Evolutionary conservation across 257 asterid species (phyloP).

Genomic region (Agastache rugosa): DNA sequence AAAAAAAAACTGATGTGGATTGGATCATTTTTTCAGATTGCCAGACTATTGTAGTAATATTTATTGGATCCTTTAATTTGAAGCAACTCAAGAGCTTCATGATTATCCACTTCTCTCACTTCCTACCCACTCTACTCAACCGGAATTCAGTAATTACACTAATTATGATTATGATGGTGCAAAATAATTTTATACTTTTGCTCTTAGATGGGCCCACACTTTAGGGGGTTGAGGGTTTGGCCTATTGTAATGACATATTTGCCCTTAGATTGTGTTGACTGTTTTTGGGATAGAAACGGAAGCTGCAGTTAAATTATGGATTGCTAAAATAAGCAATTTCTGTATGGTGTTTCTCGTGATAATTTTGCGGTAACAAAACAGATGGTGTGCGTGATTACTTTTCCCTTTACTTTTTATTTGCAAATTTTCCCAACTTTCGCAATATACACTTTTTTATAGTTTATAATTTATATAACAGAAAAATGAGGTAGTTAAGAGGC

Average conservation of each 20-base stretch:
- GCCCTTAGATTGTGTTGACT: too few relatives aligned
- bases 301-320: background rate
- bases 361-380: background rate
- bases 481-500: too few relatives aligned
- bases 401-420: too few relatives aligned
- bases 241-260: too few relatives aligned
- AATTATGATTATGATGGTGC: background rate
- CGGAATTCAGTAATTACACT: background rate
- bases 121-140: conserved; percentile 27
- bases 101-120: conserved; percentile 15
- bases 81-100: conserved; percentile 30
- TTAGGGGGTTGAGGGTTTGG: too few relatives aligned
- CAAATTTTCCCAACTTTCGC: too few relatives aligned
- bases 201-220: too few relatives aligned
- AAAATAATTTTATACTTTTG: background rate
- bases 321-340: background rate
- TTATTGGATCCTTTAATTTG: conserved; percentile 25
- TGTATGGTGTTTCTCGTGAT: background rate
- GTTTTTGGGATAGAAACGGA: conserved; percentile 1
- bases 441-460: too few relatives aligned
- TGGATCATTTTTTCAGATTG: background rate
- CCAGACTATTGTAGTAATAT: too few relatives aligned
- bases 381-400: background rate
- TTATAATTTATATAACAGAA: too few relatives aligned
- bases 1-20: background rate